Percentiles rank a stretch among this genome's conserved stretches.
These are phyloP conservation scores for Lycium ferocissimum DNA, from an alignment of 257 asterid genomes.

Conservation along the genomic window DNA sequence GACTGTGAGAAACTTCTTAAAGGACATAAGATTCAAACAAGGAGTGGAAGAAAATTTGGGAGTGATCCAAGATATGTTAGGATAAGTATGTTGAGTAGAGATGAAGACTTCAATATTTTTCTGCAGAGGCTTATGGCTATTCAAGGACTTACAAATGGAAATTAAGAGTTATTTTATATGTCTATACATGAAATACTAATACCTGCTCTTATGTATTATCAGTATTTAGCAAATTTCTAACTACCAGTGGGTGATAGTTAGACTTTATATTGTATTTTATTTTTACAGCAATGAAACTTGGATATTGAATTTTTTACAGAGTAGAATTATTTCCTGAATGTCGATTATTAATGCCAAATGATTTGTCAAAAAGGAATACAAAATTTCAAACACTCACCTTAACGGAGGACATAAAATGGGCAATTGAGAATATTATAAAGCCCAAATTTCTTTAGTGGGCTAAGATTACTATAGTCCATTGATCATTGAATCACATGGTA, in stretches of 20 bases:
- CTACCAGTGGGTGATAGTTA: background rate
- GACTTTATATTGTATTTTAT: background rate
- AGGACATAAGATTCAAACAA: slow-evolving; percentile 56
- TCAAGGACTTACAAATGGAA: slow-evolving; percentile 33
- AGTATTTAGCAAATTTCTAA: background rate
- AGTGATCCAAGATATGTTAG: slow-evolving; percentile 53
- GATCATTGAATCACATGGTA: background rate
- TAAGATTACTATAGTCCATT: background rate
- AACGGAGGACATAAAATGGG: background rate
- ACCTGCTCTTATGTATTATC: background rate
- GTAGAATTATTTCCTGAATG: background rate
- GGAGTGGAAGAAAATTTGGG: slow-evolving; percentile 79
- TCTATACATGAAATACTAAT: background rate
- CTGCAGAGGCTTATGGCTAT: slow-evolving; percentile 60
- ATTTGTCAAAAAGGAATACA: background rate
- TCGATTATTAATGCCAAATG: background rate
- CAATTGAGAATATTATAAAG: background rate
- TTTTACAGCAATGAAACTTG: background rate
- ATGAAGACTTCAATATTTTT: slow-evolving; percentile 60
- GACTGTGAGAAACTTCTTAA: slow-evolving; percentile 62
- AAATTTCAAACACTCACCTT: background rate
- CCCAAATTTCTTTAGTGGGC: background rate
- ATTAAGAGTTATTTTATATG: slow-evolving; percentile 22
- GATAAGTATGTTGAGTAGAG: slow-evolving; percentile 57
- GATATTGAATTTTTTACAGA: background rate